Evolutionary conservation across 2,329 filamentous ascomycete genomes (phyloP), one percentile per base, ranked within the genome.

Genomic region (Aaosphaeria arxii): DNA sequence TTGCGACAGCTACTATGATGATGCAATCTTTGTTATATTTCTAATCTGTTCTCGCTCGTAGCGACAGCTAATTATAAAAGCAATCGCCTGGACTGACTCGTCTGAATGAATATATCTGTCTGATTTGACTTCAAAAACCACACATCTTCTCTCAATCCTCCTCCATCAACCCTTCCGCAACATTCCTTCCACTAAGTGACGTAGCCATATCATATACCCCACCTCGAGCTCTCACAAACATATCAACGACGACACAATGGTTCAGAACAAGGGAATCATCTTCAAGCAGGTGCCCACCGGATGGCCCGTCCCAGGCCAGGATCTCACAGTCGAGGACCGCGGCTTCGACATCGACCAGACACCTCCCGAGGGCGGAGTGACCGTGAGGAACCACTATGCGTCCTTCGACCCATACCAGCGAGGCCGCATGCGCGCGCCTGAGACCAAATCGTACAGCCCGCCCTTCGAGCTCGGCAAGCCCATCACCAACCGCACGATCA

Each of bases 321-420:
- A 95, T 69, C 75, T 95, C 47, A 74, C 71, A 24, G 65, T 91
- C 50, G 86, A 94, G 70, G 71, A 79, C 55, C 79, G 80, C 50
- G 77, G 82, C 17, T 84, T 91, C 80, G 88, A 94, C 65, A 71
- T 85, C 56, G 73, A 83, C 28, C 75, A 80, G 44, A 67, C 80
- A 5, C 72, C 74, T 30, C 78, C 83, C 28, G 67, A 80, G 40
- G 86, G 87, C 54, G 85, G 89, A 38, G 69, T 95, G 43, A 82
- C 82, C 31, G 73, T 86, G 55, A 82, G 89, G 73, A 81, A 87
- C 58, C 80, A 86, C 62, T 89, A 87, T 69, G 77, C 84, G 55
- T 91, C 88, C 38, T 87, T 87, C 73, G 90, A 95, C 70, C 90
- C 90, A 2, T 95, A 95, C 75, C 83, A 88, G 76, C 87, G 91